Evolutionary conservation across 2,329 filamentous ascomycete genomes (phyloP).

Genomic region (Colletotrichum sp.): DNA sequence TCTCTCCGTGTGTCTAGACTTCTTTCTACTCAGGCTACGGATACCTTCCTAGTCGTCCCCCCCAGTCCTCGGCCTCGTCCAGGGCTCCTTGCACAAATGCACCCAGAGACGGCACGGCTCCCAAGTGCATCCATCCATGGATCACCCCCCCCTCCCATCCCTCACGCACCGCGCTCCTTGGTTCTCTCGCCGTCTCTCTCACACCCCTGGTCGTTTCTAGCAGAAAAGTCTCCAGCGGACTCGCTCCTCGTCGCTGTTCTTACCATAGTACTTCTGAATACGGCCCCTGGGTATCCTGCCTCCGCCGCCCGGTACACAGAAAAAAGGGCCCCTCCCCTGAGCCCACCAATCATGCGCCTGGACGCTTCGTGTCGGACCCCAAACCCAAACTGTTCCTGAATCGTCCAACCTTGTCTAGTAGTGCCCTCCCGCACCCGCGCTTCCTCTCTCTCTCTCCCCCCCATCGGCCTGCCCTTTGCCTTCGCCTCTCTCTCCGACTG

Average conservation of each 20-base stretch:
- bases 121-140: not conserved
- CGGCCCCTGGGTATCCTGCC: not conserved
- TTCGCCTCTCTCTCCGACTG: not conserved
- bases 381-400: slow-evolving; percentile 23
- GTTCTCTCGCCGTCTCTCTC: not conserved
- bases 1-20: not conserved
- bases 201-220: not conserved
- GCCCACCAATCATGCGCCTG: slow-evolving; percentile 8
- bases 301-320: not conserved
- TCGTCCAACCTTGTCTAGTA: slow-evolving; percentile 22
- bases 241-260: not conserved
- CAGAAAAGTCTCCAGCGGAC: not conserved
- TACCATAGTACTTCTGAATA: not conserved
- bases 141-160: not conserved
- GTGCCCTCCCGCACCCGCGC: slow-evolving; percentile 16
- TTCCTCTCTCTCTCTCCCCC: not conserved
- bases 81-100: not conserved
- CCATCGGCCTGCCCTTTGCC: not conserved
- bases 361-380: slow-evolving; percentile 17
- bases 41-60: not conserved
- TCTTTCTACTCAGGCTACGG: not conserved
- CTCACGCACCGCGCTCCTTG: not conserved
- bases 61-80: not conserved
- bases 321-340: not conserved
- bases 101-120: not conserved